Conservation (phyloP, 108 stramenopile species). For the Skeletonema tropicum region DNA sequence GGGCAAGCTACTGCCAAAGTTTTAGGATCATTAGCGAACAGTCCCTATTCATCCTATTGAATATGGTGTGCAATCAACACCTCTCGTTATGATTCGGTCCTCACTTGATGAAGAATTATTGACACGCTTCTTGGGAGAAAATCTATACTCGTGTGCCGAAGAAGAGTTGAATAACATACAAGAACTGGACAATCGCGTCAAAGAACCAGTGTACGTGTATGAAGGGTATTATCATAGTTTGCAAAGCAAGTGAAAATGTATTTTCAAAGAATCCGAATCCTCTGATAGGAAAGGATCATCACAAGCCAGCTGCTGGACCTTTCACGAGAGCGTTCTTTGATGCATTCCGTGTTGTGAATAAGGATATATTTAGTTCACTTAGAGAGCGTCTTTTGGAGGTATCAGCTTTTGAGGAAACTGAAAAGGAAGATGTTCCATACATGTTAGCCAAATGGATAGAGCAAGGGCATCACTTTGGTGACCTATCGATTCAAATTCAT, state of each 20-base stretch:
- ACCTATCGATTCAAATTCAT: conserved; percentile 37
- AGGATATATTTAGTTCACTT: conserved; percentile 21
- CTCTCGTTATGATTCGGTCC: conserved; percentile 34
- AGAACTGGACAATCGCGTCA: conserved; percentile 34
- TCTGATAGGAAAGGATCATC: conserved; percentile 28
- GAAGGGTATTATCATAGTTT: conserved; percentile 39
- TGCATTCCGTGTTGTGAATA: conserved; percentile 28
- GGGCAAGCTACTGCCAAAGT: neutral
- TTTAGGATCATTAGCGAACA: conserved; percentile 1
- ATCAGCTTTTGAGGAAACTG: conserved; percentile 8
- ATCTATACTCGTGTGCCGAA: conserved; percentile 28
- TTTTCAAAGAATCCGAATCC: conserved; percentile 39
- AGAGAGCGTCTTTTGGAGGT: conserved; percentile 15
- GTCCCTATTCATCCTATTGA: conserved; percentile 19
- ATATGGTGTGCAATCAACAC: conserved; percentile 32
- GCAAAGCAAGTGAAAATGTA: conserved; percentile 11
- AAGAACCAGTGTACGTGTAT: conserved; percentile 28
- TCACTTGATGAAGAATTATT: conserved; percentile 22
- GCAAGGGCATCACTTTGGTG: conserved; percentile 32
- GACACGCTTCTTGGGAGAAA: conserved; percentile 26
- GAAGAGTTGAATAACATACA: conserved; percentile 22
- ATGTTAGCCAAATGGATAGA: conserved; percentile 31
- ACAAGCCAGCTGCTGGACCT: conserved; percentile 25
- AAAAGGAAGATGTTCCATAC: conserved; percentile 29
- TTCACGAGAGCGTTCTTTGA: conserved; percentile 37